Conservation (phyloP, 495 filamentous ascomycete species). For the Aspergillus leporis region DNA sequence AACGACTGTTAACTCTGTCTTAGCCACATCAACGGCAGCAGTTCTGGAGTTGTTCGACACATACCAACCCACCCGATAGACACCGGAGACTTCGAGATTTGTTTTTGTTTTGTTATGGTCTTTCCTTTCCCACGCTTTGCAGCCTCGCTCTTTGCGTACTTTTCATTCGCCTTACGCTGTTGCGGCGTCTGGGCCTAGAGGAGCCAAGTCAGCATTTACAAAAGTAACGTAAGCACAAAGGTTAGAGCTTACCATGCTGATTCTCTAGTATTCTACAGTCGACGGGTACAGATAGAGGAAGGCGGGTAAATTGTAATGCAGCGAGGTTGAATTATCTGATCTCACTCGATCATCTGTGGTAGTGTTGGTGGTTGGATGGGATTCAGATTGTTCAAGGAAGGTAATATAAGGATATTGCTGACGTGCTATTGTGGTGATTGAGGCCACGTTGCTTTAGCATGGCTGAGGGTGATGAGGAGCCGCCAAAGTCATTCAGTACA, state of each 20-base stretch:
- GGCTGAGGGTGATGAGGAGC: neutral
- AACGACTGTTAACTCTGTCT: slow-evolving; percentile 50
- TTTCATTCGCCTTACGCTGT: slow-evolving; percentile 85
- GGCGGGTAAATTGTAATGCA: neutral
- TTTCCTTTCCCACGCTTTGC: slow-evolving; percentile 82
- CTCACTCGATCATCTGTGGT: neutral
- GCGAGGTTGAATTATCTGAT: neutral
- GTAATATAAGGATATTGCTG: neutral
- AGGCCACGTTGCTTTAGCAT: slow-evolving; percentile 1
- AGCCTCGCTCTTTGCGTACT: slow-evolving; percentile 77
- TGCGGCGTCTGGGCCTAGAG: slow-evolving; percentile 88
- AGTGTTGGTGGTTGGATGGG: neutral
- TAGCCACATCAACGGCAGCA: slow-evolving; percentile 5
- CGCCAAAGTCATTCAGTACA: neutral
- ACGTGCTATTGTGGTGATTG: neutral
- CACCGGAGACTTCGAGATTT: slow-evolving; percentile 73
- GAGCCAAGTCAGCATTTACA: neutral
- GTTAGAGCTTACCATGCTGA: neutral
- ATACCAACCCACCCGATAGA: slow-evolving; percentile 82
- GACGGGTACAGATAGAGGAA: neutral
- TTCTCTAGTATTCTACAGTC: neutral
- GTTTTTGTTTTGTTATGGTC: slow-evolving; percentile 63
- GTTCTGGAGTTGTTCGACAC: slow-evolving; percentile 28
- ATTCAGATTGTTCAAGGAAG: neutral
- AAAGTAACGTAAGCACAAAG: neutral